Base-by-base conservation (phyloP, 2,329 filamentous ascomycete species). In the Sporothrix brasiliensis region DNA sequence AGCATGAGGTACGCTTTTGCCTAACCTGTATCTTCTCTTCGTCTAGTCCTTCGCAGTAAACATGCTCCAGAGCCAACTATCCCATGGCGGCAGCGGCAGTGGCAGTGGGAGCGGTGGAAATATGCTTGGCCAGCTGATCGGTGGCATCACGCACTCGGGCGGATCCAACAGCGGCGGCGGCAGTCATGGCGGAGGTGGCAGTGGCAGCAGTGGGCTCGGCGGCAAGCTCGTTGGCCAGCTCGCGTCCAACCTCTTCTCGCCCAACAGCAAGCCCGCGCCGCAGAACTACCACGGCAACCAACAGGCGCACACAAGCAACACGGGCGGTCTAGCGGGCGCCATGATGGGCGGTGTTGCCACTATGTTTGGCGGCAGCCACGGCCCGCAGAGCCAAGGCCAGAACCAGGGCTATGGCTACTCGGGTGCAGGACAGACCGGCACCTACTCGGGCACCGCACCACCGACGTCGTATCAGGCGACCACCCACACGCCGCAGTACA, bases 371-470 rank as follows among this genome's bases (percentile, higher is more conserved):
- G 83, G 84, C 44, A 82, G 82, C 73, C 76, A 77, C 61, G 75
- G 76, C 49, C 76, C 79, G 54, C 80, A 79, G 56, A 75, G 76
- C 52, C 76, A 79, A 53, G 80, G 79, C 69, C 82, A 86, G 81
- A 81, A 81, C 72, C 84, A 88, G 73, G 86, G 85, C 76, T 92
- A 86, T 76, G 89, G 88, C 44, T 91, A 91, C 78, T 87, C 87
- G 27, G 86, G 86, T 75, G 78, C 82, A 3, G 84, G 84, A 56
- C 81, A 85, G 56, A 78, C 83, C 72, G 85, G 86, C 58, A 82
- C 83, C 50, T 92, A 91, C 77, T 84, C 81, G 72, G 89, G 88
- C 69, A 83, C 86, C 70, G 87, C 89, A 52, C 90, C 90, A 14
- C 86, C 87, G n/a, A 79, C 84, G 16, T 84, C 86, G 7, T 90